Evolutionary conservation across 192 early-diverging fungal species (phyloP), one percentile per base, ranked within the genome.

Genomic region (Phlyctochytrium bullatum): DNA sequence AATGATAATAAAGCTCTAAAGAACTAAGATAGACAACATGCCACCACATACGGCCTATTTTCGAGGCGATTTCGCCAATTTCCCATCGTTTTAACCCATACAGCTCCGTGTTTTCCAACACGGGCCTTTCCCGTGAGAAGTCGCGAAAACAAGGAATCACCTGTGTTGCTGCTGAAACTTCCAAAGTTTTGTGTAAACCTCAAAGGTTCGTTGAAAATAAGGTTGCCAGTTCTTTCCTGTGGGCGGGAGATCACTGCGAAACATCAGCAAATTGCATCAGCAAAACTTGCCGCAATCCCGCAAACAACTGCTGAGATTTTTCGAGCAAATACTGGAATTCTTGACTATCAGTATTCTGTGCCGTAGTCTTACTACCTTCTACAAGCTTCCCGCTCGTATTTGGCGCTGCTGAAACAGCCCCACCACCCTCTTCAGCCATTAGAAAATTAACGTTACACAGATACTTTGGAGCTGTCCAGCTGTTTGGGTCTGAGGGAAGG

Each of bases 101-200:
- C 64, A 90, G 88, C 61, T 89, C 89, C 35, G 89, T 86, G 76
- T 91, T 89, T 72, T 98, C 97, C 34, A 99, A 74, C 0, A 94
- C 78, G 16, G 89, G 67, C 52, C 93, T 28, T 32, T 32, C 53
- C 35, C 35, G 17, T 34, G n/a, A 66, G 23, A 27, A 25, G 29
- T 1, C 17, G 16, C 35, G 17, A n/a, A n/a, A 31, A 66, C 24
- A 32, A 27, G 40, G 23, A 59, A 59, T 10, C 56, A 90, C 91
- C 95, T 86, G 74, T 99, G 88, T 65, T 85, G 78, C 74, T 92
- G 93, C 69, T 99, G 97, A 69, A 93, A 97, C 76, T 91, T 90
- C 97, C 97, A 99, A 2, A 99, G 80, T 83, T 90, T 91, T 6
- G 95, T 95, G 75, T 95, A 99, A 2, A 98, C 92, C 76, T 97